Conservation (phyloP, 169 alveolate species). For the Plasmodium berghei region DNA sequence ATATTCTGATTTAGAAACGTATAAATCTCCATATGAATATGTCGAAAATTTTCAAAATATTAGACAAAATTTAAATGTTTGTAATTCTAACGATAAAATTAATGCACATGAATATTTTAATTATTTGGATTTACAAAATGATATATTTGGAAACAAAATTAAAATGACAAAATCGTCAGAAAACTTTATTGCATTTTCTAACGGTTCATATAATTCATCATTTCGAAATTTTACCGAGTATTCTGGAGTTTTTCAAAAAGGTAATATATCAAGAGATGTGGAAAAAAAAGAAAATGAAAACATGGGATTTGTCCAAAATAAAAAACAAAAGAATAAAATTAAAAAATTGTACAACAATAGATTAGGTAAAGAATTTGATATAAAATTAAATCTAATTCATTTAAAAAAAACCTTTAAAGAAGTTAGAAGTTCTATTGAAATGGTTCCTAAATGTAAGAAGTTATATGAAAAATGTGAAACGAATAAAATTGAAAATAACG, state of each 20-base stretch:
- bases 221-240: constrained; percentile 58
- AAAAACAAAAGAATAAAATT: neutral
- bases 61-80: constrained; percentile 13
- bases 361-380: neutral
- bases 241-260: constrained; percentile 47
- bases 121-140: neutral
- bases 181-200: constrained; percentile 34
- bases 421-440: neutral
- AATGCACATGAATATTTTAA: constrained; percentile 15
- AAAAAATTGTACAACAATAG: neutral
- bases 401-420: neutral
- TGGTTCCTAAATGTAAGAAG: neutral
- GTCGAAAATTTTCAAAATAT: constrained; percentile 13
- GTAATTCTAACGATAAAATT: constrained; percentile 17
- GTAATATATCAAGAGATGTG: neutral
- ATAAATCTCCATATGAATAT: constrained; percentile 23
- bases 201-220: constrained; percentile 40
- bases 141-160: neutral
- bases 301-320: neutral
- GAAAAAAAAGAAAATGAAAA: neutral
- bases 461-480: neutral
- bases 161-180: constrained; percentile 9
- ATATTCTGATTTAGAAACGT: neutral
- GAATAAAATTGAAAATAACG: neutral
- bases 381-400: neutral